Conservation (phyloP, 2,329 filamentous ascomycete species). For the Cladosporium sp. region DNA sequence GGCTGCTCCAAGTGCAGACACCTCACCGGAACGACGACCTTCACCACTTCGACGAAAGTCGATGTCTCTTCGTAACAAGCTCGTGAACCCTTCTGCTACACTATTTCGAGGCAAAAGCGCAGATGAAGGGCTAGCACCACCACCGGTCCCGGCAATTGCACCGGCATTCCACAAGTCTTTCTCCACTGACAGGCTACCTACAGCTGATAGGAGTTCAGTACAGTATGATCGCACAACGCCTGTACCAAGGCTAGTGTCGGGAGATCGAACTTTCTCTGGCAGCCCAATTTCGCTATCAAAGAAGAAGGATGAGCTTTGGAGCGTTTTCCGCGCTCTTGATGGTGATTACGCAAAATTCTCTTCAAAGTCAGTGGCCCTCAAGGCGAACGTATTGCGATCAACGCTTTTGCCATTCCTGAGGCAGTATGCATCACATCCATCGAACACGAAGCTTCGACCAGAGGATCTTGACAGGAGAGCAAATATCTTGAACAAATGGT, state of each 20-base stretch:
- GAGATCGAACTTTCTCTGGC: constrained; percentile 26
- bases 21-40: constrained; percentile 5
- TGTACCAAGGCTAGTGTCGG: constrained; percentile 37
- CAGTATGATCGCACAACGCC: constrained; percentile 36
- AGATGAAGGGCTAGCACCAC: constrained; percentile 7
- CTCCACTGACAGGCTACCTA: constrained; percentile 43
- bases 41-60: constrained; percentile 9
- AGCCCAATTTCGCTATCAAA: constrained; percentile 30
- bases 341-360: constrained; percentile 69
- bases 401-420: constrained; percentile 72
- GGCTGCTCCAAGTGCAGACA: neutral
- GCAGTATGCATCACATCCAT: constrained; percentile 62
- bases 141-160: constrained; percentile 28
- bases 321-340: constrained; percentile 62
- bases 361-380: constrained; percentile 66
- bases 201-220: constrained; percentile 32
- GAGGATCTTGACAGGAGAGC: constrained; percentile 79
- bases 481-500: constrained; percentile 84
- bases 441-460: constrained; percentile 60
- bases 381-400: constrained; percentile 68
- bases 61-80: constrained; percentile 9
- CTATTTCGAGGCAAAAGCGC: constrained; percentile 8
- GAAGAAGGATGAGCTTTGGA: constrained; percentile 67
- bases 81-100: constrained; percentile 6
- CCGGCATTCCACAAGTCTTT: constrained; percentile 45